phyloP scores from a whole-genome alignment of 495 filamentous ascomycete genomes.

The Aspergillus bertholletiae region DNA sequence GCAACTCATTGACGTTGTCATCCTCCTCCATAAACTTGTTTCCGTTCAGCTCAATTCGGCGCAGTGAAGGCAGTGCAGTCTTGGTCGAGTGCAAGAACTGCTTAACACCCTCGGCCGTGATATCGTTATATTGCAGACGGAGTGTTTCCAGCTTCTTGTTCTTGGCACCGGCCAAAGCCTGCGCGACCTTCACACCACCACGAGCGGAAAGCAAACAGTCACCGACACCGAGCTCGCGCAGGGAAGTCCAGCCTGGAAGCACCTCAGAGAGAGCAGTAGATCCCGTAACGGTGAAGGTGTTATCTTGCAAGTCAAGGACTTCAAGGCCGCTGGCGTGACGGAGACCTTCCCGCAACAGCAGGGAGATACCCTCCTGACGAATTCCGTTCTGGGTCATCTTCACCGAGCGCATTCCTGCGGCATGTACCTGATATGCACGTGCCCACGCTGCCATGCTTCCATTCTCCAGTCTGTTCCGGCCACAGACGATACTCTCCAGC shows the following conservation, averaged over 20 bases:
- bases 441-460: slow-evolving; percentile 96
- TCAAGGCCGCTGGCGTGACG: slow-evolving; percentile 58
- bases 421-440: slow-evolving; percentile 75
- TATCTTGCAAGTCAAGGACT: slow-evolving; percentile 90
- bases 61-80: slow-evolving; percentile 62
- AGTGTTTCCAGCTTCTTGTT: slow-evolving; percentile 76
- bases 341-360: slow-evolving; percentile 73
- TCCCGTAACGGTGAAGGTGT: slow-evolving; percentile 85
- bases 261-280: slow-evolving; percentile 75
- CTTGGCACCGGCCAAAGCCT: slow-evolving; percentile 67
- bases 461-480: slow-evolving; percentile 91
- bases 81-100: slow-evolving; percentile 62
- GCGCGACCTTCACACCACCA: slow-evolving; percentile 69
- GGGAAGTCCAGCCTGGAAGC: slow-evolving; percentile 65
- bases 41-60: slow-evolving; percentile 88
- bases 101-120: slow-evolving; percentile 69
- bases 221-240: slow-evolving; percentile 82
- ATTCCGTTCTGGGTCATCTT: slow-evolving; percentile 99
- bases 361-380: slow-evolving; percentile 82
- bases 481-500: slow-evolving; percentile 92
- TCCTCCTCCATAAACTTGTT: slow-evolving; percentile 94
- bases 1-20: slow-evolving; percentile 49
- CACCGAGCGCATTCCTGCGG: slow-evolving; percentile 67
- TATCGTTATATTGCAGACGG: slow-evolving; percentile 91
- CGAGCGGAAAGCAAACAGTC: slow-evolving; percentile 82